A percentile compares a stretch with the other conserved stretches of the same genome.
phyloP scores from a whole-genome alignment of 371 early-diverging fungal genomes.

The Mucor sp. region DNA sequence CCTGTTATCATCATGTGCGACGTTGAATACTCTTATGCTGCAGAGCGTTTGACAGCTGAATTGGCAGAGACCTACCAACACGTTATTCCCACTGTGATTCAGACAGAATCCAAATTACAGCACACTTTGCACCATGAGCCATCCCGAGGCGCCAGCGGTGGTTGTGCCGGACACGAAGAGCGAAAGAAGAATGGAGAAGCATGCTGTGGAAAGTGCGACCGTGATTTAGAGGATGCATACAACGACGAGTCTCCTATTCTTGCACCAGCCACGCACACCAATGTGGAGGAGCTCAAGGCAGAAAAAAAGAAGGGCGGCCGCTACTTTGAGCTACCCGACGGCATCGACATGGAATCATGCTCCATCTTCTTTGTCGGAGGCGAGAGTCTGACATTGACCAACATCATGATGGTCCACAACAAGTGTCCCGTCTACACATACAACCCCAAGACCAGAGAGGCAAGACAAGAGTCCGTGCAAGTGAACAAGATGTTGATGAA shows the following conservation, averaged over 20 bases:
- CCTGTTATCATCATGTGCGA: slow-evolving; percentile 76
- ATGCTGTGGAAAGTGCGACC: slow-evolving; percentile 18
- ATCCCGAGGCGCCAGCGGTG: background rate
- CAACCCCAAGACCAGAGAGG: slow-evolving; percentile 57
- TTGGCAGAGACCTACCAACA: slow-evolving; percentile 30
- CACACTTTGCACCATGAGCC: slow-evolving; percentile 10
- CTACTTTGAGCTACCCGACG: slow-evolving; percentile 54
- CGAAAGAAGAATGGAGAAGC: slow-evolving; percentile 1
- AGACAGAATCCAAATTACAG: slow-evolving; percentile 53
- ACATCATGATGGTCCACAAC: slow-evolving; percentile 82
- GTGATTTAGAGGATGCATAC: slow-evolving; percentile 10
- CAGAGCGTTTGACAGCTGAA: slow-evolving; percentile 40
- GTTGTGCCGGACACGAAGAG: slow-evolving; percentile 7
- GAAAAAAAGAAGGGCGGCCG: slow-evolving; percentile 50
- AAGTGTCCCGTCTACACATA: slow-evolving; percentile 66
- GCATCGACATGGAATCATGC: slow-evolving; percentile 54
- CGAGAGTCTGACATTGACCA: slow-evolving; percentile 84
- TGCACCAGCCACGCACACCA: slow-evolving; percentile 12
- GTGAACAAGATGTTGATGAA: slow-evolving; percentile 77
- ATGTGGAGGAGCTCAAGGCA: slow-evolving; percentile 13
- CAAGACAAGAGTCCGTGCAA: slow-evolving; percentile 63
- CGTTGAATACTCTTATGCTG: slow-evolving; percentile 69
- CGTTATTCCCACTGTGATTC: slow-evolving; percentile 54
- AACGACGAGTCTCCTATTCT: background rate
- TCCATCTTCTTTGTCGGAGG: slow-evolving; percentile 82